Base-by-base conservation (phyloP, 805 yeast genomes). In the Metschnikowia noctiluminum region DNA sequence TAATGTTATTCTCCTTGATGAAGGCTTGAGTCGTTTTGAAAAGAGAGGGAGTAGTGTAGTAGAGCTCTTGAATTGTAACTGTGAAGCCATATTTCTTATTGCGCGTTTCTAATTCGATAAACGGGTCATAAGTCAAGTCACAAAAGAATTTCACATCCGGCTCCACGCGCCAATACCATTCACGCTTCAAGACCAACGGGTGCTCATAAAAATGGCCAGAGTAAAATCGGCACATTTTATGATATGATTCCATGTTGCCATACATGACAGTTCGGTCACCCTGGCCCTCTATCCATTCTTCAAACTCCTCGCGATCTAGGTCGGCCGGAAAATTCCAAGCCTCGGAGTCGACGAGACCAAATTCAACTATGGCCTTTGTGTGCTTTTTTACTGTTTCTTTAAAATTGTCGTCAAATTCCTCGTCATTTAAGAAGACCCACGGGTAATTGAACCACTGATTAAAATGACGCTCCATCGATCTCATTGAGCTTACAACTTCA, bases 151-250 rank as follows among this genome's bases (percentile, higher is more conserved):
- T 84, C 37, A 92, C 94, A 55, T 86, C 86, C 3, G 98, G 98
- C 65, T 94, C 99, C 11, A 94, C 89, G 48, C 98, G 77, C 97
- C 97, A 91, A 68, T 90, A 92, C 95, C 96, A 92, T 52, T 90
- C 89, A 48, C 82, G 76, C 51, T 81, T 77, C 43, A 67, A 66
- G 38, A 92, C 84, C 53, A 88, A 62, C 6, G 86, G 87, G 64
- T 92, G 97, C 51, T 84, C 80, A 69, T 80, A 89, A 62, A 92
- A 92, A 49, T 75, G 74, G 1, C 96, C 96, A 0, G 95, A 82
- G 62, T 87, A 57, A 47, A 57, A 57, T 2, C 61, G 59, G 64
- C 98, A 92, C 98, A 92, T 92, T 61, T 87, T 85, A 65, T 92
- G 97, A 62, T 92, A 94, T 6, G 92, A 81, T 43, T 78, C 84